Percentiles rank a stretch among this genome's conserved stretches.
These are phyloP conservation scores for Fusarium virguliforme DNA, from an alignment of 2,329 filamentous ascomycete species.

Conservation along the genomic window DNA sequence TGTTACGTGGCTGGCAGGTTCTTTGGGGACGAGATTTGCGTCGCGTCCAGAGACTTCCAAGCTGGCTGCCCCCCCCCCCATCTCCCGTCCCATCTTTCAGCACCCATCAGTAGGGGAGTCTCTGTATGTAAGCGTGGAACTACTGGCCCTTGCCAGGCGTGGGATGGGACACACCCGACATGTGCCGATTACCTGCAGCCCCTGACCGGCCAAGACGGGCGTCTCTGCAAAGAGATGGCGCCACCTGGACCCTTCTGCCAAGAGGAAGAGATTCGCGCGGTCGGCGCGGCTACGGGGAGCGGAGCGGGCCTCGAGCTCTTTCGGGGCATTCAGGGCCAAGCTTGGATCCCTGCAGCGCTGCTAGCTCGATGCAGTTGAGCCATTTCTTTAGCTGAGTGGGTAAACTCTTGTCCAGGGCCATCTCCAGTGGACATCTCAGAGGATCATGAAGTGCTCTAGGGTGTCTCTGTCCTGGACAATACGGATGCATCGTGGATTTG, in stretches of 20 bases:
- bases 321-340: slow-evolving; percentile 5
- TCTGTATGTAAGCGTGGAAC: slow-evolving; percentile 32
- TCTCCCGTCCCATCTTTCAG: not conserved
- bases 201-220: slow-evolving; percentile 16
- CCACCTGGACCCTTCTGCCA: slow-evolving; percentile 17
- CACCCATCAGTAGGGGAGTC: slow-evolving; percentile 28
- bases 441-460: not conserved
- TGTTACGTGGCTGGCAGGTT: slow-evolving; percentile 7
- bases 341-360: not conserved
- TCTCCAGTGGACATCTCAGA: not conserved
- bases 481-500: slow-evolving; percentile 1
- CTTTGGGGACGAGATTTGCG: slow-evolving; percentile 4
- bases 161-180: slow-evolving; percentile 3
- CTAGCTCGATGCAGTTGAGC: slow-evolving; percentile 6
- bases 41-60: slow-evolving; percentile 5
- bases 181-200: slow-evolving; percentile 40
- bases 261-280: slow-evolving; percentile 10
- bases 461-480: not conserved
- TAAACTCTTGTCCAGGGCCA: not conserved
- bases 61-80: not conserved
- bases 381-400: slow-evolving; percentile 1
- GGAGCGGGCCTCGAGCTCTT: slow-evolving; percentile 19
- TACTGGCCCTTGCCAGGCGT: not conserved
- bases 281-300: slow-evolving; percentile 18
- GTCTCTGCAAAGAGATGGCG: slow-evolving; percentile 7